Base-by-base conservation (phyloP, 257 asterid genomes). In the Orobanche coerulescens region DNA sequence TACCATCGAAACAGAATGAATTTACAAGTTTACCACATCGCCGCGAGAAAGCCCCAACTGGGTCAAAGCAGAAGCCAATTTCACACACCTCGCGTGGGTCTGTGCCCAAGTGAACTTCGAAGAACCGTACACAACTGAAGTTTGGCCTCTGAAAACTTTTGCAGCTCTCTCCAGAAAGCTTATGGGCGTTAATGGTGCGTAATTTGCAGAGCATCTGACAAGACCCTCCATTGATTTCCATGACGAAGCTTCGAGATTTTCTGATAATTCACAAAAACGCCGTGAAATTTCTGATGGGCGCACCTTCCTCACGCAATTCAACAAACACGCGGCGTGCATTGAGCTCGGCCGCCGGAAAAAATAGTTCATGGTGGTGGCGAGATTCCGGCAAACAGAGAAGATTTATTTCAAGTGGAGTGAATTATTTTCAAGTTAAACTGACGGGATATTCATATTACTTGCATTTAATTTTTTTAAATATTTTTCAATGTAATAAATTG, bases 151-250 rank as follows among this genome's bases (percentile, higher is more conserved):
- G 68, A 75, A 75, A 40, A 78, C 84, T 25, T 62, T 37, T 0
- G 81, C 72, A 1, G 81, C 65, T 69, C 81, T 69, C 15, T 78
- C 76, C 78, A 78, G 46, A 66, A 75, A 78, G 44, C 75, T 75
- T 0, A 78, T 78, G 65, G 84, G 84, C 28, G 58, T 61, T 8
- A 78, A 49, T 9, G 78, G 84, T 44, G 59, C 26, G 8, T 78
- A 75, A 50, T 78, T 78, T 26, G 78, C 78, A 1, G 84, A 52
- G 66, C 84, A 75, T 66, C 61, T 78, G 4, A 61, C 6, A 18
- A 64, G 64, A 3, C 80, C 83, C 55, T 68, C n/a, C n/a, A n/a
- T n/a, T n/a, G n/a, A n/a, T 56, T 8, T 62, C 67, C 78, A 63
- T 73, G 30, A n/a, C n/a, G n/a, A n/a, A n/a, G n/a, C n/a, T n/a